These are phyloP conservation scores for Pythium aquatile DNA, from an alignment of 352 stramenopile genomes.

Conservation along the genomic window DNA sequence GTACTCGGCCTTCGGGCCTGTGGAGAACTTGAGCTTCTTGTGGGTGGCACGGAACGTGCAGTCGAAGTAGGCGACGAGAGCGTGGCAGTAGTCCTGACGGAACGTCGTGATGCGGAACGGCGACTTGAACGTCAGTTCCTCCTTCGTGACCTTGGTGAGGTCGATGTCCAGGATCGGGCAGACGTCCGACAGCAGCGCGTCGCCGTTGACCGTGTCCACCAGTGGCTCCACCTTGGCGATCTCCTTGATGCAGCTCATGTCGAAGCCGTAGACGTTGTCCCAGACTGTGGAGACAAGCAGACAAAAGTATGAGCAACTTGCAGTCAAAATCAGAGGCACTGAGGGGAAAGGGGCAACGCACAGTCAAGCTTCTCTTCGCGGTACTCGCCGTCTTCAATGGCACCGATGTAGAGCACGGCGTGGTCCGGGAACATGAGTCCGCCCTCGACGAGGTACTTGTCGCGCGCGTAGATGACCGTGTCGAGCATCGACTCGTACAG, in stretches of 20 bases:
- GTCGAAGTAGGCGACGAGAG: constrained; percentile 98
- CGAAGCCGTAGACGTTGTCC: constrained; percentile 99
- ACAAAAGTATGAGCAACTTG: background rate
- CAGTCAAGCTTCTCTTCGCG: constrained; percentile 93
- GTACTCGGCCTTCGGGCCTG: constrained; percentile 91
- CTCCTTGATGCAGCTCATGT: constrained; percentile 98
- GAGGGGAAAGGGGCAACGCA: constrained; percentile 26
- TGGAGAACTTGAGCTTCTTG: constrained; percentile 96
- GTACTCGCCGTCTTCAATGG: constrained; percentile 96
- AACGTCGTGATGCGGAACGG: constrained; percentile 90
- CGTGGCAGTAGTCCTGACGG: constrained; percentile 96
- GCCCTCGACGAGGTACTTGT: constrained; percentile 93
- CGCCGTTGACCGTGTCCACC: constrained; percentile 95
- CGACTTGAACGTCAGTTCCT: constrained; percentile 93
- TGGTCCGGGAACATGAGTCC: constrained; percentile 97
- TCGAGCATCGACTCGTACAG: constrained; percentile 98
- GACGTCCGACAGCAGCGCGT: constrained; percentile 89
- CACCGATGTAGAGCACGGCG: constrained; percentile 94
- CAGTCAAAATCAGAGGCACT: background rate
- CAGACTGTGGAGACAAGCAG: constrained; percentile 75
- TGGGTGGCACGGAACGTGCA: constrained; percentile 95
- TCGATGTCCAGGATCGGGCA: constrained; percentile 93
- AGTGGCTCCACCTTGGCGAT: constrained; percentile 96
- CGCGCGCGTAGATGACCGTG: constrained; percentile 94
- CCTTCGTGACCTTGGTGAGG: constrained; percentile 89